Evolutionary conservation across 2,329 filamentous ascomycete genomes (phyloP).

Genomic region (Fusarium clavum): DNA sequence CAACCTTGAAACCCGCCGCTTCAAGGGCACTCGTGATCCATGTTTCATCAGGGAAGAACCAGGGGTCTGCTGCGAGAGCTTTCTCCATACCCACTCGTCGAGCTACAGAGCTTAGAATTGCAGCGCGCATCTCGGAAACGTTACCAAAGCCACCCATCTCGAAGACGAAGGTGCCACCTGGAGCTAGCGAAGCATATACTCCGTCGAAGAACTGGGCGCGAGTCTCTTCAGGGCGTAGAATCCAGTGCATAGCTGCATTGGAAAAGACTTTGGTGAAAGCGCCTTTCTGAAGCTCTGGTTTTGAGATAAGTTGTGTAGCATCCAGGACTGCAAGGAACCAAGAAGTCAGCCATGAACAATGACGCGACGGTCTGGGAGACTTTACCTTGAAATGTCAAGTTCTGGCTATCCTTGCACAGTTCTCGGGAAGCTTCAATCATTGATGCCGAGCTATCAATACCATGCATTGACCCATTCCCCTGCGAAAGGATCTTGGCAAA

Average conservation of each 20-base stretch:
- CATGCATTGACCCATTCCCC: conserved; percentile 63
- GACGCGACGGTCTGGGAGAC: too few relatives aligned
- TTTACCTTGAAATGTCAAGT: conserved; percentile 60
- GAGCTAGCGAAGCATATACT: conserved; percentile 63
- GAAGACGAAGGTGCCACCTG: conserved; percentile 70
- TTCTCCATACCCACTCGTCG: conserved; percentile 63
- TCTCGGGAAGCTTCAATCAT: conserved; percentile 68
- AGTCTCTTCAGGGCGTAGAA: conserved; percentile 61
- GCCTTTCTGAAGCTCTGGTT: conserved; percentile 51
- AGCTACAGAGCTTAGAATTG: conserved; percentile 65
- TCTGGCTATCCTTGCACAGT: conserved; percentile 52
- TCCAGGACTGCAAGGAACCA: conserved; percentile 56
- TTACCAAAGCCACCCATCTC: conserved; percentile 81
- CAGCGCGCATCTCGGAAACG: conserved; percentile 70
- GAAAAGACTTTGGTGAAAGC: conserved; percentile 70
- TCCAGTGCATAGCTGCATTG: conserved; percentile 76
- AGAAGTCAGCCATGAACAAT: not conserved
- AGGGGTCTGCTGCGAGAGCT: conserved; percentile 67
- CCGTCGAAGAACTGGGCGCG: conserved; percentile 65
- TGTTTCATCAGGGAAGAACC: conserved; percentile 77
- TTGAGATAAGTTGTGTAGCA: conserved; percentile 54
- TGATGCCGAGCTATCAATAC: conserved; percentile 67
- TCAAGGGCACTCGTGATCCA: conserved; percentile 64
- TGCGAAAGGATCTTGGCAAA: conserved; percentile 60
- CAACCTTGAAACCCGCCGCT: conserved; percentile 61